Base-by-base conservation (phyloP, 257 asterid species). In the Orobanche coerulescens region DNA sequence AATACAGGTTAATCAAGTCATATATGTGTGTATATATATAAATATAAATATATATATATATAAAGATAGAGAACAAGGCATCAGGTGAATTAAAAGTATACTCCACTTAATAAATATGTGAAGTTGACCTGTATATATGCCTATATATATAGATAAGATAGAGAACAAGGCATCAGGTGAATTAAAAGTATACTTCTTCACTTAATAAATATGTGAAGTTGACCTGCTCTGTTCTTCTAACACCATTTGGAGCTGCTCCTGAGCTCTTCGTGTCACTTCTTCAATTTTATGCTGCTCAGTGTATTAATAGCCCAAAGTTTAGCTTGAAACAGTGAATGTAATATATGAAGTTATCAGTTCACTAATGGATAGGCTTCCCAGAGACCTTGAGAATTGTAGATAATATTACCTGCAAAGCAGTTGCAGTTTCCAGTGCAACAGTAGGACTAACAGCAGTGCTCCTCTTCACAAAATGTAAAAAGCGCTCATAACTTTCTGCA, bases 221-320 rank as follows among this genome's bases (percentile, higher is more conserved):
- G 40, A 92, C 98, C 98, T 84, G 95, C 92, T 86, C 73, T 84
- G 98, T 80, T 89, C 95, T 80, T 93, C 94, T 43, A 93, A 75
- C 48, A 84, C 98, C 96, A 89, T 86, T 69, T 93, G 98, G 73
- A 93, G 79, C 75, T 93, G 98, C 79, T 93, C 98, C 73, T 93
- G 98, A 56, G 98, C 98, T 81, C 81, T 84, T 65, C 95, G 88
- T 56, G 97, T 93, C 75, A 93, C 95, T 74, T 79, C 86, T 77
- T 86, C 98, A 77, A 93, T 78, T 75, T 84, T 93, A 66, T 89
- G 81, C 98, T 93, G 97, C 68, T 55, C 67, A 65, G 30, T n/a
- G 40, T 61, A 68, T 69, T 42, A 55, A 58, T 62, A 43, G 53
- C 33, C 64, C 62, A 73, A 71, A 37, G 67, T 62, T 85, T 71